Evolutionary conservation across 2,329 filamentous ascomycete genomes (phyloP).

Genomic region (Sporothrix dimorphospora): DNA sequence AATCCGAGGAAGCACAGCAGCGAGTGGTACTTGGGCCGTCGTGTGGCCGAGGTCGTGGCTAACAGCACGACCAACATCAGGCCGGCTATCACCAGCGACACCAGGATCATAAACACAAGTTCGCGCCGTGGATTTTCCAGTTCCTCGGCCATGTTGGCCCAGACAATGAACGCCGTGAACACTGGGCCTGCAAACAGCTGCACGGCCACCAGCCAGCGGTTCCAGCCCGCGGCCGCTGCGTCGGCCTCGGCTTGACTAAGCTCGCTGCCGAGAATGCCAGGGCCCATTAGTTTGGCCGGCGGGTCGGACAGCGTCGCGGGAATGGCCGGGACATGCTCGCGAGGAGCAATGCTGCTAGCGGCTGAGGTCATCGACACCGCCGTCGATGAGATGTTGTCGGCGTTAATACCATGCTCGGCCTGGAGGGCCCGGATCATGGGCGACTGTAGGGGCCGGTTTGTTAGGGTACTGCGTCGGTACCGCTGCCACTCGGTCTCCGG

Average conservation of each 20-base stretch:
- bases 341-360: background rate
- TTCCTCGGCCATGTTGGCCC: constrained; percentile 66
- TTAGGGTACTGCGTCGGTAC: constrained; percentile 53
- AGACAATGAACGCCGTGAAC: constrained; percentile 77
- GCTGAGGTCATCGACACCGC: constrained; percentile 24
- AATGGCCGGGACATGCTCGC: constrained; percentile 17
- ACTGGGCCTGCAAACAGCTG: constrained; percentile 87
- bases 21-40: constrained; percentile 73
- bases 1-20: constrained; percentile 89
- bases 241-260: constrained; percentile 29
- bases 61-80: constrained; percentile 69
- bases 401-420: background rate
- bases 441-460: background rate
- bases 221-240: constrained; percentile 59
- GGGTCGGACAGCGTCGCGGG: constrained; percentile 1
- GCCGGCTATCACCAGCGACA: constrained; percentile 70
- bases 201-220: constrained; percentile 82
- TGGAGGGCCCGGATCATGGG: constrained; percentile 5
- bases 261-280: constrained; percentile 34
- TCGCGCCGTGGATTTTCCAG: constrained; percentile 53
- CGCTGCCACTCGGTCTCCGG: constrained; percentile 62
- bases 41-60: constrained; percentile 66
- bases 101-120: constrained; percentile 61
- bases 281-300: constrained; percentile 18
- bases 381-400: constrained; percentile 21